Base-by-base conservation (phyloP, 495 filamentous ascomycete species). In the Xylaria intraflava region DNA sequence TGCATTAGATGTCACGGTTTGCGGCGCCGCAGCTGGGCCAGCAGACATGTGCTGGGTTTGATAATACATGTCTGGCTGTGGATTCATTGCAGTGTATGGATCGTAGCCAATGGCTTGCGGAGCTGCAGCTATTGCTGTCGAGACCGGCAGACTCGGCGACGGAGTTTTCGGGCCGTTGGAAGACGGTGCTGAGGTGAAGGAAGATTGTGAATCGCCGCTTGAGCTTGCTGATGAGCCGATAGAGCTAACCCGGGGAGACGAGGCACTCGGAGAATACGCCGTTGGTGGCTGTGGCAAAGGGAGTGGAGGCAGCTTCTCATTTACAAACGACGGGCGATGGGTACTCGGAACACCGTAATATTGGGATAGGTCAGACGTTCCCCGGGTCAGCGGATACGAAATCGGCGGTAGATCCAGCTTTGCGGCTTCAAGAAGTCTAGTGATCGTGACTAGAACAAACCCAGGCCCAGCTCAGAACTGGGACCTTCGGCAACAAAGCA, bases 351-450 rank as follows among this genome's bases (percentile, higher is more conserved):
- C 77, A 75, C 85, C 85, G 75, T 87, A 88, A 75, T 83, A 90
- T 69, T 83, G 73, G 51, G 58, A 62, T 62, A 82, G 79, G 74
- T 95, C 88, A 71, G 80, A 79, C 75, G 83, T 80, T 78, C 86
- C 89, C 85, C 90, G 87, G 83, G 85, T 83, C 71, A 89, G 87
- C 80, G 89, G 82, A 79, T 90, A 87, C 68, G 89, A 86, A 65
- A 92, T 86, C 78, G 89, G 87, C 72, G 91, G 89, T 75, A 93
- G 86, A 90, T 95, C 91, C 91, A 96, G 91, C 80, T 95, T 96
- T 87, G 81, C 90, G 90, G 85, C 89, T 81, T 80, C 67, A 48
- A 49, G 20, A 38, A 48, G 22, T 56, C 51, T 38, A 57, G 51
- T 33, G 66, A 55, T 59, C 10, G 19, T 23, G 9, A 42, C 11